A percentile compares a stretch with the other conserved stretches of the same genome.
phyloP scores from a whole-genome alignment of 2,329 filamentous ascomycete species.

The Phoma sp. region DNA sequence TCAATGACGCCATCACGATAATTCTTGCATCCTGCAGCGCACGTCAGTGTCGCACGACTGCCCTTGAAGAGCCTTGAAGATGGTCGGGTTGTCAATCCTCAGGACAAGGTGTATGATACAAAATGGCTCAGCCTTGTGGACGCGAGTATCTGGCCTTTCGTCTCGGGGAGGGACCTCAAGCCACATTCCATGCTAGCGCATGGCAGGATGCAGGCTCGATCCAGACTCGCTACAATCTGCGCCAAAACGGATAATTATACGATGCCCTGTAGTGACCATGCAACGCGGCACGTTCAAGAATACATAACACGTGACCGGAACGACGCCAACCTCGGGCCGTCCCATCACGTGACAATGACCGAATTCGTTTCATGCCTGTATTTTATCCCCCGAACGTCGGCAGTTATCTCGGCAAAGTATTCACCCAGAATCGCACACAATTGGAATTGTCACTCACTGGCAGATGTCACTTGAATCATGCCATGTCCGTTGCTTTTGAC shows the following conservation, averaged over 20 bases:
- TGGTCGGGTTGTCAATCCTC: conserved; percentile 33
- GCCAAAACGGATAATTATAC: too few species aligned
- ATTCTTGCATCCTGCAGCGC: conserved; percentile 25
- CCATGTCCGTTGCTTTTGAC: not conserved
- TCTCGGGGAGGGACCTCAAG: conserved; percentile 19
- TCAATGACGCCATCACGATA: conserved; percentile 19
- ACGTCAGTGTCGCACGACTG: conserved; percentile 31
- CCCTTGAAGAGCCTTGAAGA: conserved; percentile 29
- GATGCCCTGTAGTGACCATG: too few species aligned
- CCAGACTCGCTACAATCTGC: not conserved
- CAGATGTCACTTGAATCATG: not conserved
- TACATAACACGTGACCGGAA: too few species aligned
- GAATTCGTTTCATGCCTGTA: not conserved
- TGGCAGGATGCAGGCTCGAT: not conserved
- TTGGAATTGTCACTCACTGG: not conserved
- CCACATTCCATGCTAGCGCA: conserved; percentile 8
- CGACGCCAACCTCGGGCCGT: too few species aligned
- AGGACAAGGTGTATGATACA: conserved; percentile 32
- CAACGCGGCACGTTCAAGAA: too few species aligned
- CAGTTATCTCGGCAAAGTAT: conserved; percentile 6
- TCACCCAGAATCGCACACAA: not conserved
- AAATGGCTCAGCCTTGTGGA: conserved; percentile 22
- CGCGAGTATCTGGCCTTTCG: conserved; percentile 26
- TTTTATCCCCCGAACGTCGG: conserved; percentile 2
- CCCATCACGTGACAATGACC: not conserved